Percentiles rank a stretch among this genome's conserved stretches.
These are phyloP conservation scores for Pyrus hybrid DNA, from an alignment of 331 rosid species.

Conservation along the genomic window DNA sequence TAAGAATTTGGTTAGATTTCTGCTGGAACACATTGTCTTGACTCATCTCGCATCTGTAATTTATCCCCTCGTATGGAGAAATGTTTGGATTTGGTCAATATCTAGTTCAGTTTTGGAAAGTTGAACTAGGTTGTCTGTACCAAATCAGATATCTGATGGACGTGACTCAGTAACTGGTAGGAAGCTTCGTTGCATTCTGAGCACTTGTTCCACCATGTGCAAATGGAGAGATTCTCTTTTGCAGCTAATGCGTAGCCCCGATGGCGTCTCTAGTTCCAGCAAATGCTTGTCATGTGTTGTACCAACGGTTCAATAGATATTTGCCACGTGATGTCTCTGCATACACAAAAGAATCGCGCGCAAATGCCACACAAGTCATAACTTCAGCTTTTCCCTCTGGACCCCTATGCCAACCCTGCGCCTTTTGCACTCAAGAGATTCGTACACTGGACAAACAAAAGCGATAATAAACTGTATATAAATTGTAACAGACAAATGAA, in stretches of 20 bases:
- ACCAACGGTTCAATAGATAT: not conserved
- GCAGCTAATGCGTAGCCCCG: not conserved
- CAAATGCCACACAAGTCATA: no score
- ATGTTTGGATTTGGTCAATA: not conserved
- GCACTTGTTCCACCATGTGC: not conserved
- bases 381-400: no score
- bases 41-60: not conserved
- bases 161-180: not conserved
- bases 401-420: not conserved
- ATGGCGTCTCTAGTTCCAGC: not conserved
- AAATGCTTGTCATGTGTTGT: not conserved
- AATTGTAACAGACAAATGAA: no score
- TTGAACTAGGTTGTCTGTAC: not conserved
- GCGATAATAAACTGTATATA: not conserved
- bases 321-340: not conserved
- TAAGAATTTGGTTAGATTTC: not conserved
- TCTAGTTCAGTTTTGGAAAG: not conserved
- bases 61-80: not conserved
- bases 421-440: not conserved
- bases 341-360: no score
- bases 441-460: not conserved
- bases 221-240: not conserved
- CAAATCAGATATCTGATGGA: no score
- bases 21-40: not conserved
- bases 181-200: not conserved